These are phyloP conservation scores for Gracilariopsis chorda DNA, from an alignment of 23 red algal species.

Conservation along the genomic window DNA sequence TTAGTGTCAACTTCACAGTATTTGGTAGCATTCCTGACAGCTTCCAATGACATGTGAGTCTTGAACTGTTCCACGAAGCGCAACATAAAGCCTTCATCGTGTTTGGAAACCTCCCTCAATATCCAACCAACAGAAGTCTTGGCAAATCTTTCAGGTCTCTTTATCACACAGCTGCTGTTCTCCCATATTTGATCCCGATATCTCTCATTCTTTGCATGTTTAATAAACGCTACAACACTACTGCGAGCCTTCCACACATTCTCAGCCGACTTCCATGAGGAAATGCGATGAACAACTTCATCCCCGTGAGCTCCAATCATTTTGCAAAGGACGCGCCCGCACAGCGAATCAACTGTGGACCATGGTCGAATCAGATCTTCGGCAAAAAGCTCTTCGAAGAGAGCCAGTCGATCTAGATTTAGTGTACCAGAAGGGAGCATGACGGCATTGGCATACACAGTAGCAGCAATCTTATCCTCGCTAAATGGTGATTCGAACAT, in stretches of 20 bases:
- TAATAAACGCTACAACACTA: slow-evolving; percentile 31
- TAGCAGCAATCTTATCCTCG: slow-evolving; percentile 34
- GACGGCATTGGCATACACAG: neutral
- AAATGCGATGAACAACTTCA: neutral
- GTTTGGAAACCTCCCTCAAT: slow-evolving; percentile 6
- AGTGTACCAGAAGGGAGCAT: neutral
- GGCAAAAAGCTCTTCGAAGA: slow-evolving; percentile 23
- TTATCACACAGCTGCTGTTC: neutral
- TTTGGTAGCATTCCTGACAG: slow-evolving; percentile 37
- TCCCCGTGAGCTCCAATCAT: neutral
- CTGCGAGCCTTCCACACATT: slow-evolving; percentile 30
- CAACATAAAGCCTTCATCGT: slow-evolving; percentile 5
- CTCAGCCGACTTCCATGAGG: slow-evolving; percentile 25
- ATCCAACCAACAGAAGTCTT: slow-evolving; percentile 45
- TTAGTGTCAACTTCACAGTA: neutral
- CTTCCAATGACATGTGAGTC: neutral
- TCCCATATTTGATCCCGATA: neutral
- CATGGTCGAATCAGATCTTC: slow-evolving; percentile 9
- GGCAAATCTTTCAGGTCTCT: slow-evolving; percentile 35
- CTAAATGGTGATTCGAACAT: slow-evolving; percentile 2
- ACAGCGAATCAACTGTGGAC: slow-evolving; percentile 4
- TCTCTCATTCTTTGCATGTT: neutral
- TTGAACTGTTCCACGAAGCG: slow-evolving; percentile 27
- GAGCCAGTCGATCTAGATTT: neutral
- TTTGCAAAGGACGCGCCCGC: neutral